Evolutionary conservation across 2,329 filamentous ascomycete genomes (phyloP).

Genomic region (Alternaria angustiovoidea): DNA sequence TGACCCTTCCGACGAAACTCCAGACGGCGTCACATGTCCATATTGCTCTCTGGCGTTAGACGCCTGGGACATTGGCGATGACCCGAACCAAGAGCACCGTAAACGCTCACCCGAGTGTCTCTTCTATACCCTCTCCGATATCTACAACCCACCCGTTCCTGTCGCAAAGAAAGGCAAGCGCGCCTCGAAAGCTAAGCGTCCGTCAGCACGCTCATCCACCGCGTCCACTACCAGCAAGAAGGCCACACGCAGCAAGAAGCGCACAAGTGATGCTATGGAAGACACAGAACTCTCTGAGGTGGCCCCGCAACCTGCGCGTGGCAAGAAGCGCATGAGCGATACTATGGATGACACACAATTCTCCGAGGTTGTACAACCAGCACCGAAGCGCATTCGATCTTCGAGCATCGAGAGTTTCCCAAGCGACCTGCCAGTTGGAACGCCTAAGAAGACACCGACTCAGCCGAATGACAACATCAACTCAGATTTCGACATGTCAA

Average conservation of each 20-base stretch:
- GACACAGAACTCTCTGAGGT: background rate
- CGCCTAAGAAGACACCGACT: conserved; percentile 32
- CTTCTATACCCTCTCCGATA: conserved; percentile 78
- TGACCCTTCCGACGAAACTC: conserved; percentile 80
- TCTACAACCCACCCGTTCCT: conserved; percentile 48
- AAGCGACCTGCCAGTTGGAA: conserved; percentile 28
- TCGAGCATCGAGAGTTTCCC: conserved; percentile 34
- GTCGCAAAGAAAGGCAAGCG: conserved; percentile 41
- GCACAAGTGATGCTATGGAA: background rate
- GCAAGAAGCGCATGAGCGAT: conserved; percentile 31
- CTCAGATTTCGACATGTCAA: conserved; percentile 26
- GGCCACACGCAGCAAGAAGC: conserved; percentile 26
- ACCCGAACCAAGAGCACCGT: conserved; percentile 89
- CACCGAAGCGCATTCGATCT: conserved; percentile 28
- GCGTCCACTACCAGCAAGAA: conserved; percentile 26
- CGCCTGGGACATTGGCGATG: conserved; percentile 92
- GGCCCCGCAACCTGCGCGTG: background rate
- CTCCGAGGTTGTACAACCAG: conserved; percentile 4
- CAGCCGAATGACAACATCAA: conserved; percentile 14
- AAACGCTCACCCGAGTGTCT: conserved; percentile 79
- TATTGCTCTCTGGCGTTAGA: conserved; percentile 92
- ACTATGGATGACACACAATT: conserved; percentile 17
- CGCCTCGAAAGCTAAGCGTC: conserved; percentile 35
- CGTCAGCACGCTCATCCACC: conserved; percentile 33
- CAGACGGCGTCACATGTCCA: conserved; percentile 89